Base-by-base conservation (phyloP, 2,329 filamentous ascomycete species). In the Fusarium veterinarium region DNA sequence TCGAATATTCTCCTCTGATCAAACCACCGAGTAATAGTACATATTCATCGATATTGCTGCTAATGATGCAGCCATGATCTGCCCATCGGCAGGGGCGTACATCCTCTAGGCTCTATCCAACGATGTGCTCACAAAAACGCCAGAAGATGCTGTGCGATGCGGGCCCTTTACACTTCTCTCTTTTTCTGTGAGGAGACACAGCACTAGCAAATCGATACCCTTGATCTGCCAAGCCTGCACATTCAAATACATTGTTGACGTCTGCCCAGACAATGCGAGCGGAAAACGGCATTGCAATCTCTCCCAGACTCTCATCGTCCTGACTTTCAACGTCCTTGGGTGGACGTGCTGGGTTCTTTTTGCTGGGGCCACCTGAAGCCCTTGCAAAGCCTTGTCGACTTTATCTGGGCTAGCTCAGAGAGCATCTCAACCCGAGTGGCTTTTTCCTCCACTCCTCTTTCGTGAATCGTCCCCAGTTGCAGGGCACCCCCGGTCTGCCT, bases 241-340 rank as follows among this genome's bases (percentile, higher is more conserved):
- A 23, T 42, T 51, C 6, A 31, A 30, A 44, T 46, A 46, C 31
- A 51, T 28, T 20, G 40, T 60, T 33, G 51, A 60, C 63, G 49
- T 67, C 66, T 72, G 71, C 67, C 71, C 58, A 74, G 71, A 71
- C 55, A 64, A 61, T 64, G 20, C 35, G 37, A 45, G 19, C 67
- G 67, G 71, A 56, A 74, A 53, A 62, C 59, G 67, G 71, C 71
- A 69, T 65, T 28, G 35, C 46, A 62, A 44, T 62, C 42, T 69
- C 35, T 62, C 41, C 41, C 52, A 20, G 30, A 20, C 48, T 25
- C 31, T 35, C 48, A 48, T 64, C 58, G 33, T 45, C 56, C 53
- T 60, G 38, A 60, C 61, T 16, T 65, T 49, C 41, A 35, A 53
- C 41, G 12, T 41, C 64, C 51, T 72, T 58, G 55, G 30, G 40